phyloP scores from a whole-genome alignment of 1,139 yeast species.

The Kodamaea derodonti region DNA sequence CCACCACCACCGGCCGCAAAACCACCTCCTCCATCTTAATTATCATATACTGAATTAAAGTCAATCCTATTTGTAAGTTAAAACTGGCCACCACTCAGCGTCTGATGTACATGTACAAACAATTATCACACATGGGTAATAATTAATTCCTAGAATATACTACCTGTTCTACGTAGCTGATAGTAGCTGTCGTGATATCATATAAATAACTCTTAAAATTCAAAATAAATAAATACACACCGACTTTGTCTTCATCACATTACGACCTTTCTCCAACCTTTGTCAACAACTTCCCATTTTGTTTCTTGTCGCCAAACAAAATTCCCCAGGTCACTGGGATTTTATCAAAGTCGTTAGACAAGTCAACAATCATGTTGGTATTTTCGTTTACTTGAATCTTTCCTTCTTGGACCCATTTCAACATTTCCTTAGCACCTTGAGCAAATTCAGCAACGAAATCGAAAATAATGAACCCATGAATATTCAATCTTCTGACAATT shows the following conservation, averaged over 20 bases:
- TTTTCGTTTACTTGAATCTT: constrained; percentile 15
- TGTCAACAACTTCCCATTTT: constrained; percentile 29
- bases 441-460: constrained; percentile 14
- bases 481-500: constrained; percentile 19
- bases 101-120: too few species aligned
- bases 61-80: too few species aligned
- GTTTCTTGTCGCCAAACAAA: constrained; percentile 29
- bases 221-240: too few species aligned
- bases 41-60: too few species aligned
- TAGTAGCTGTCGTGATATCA: too few species aligned
- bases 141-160: too few species aligned
- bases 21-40: constrained; percentile 6
- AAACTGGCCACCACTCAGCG: too few species aligned
- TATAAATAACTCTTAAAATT: too few species aligned
- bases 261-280: constrained; percentile 11
- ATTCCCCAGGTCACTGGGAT: constrained; percentile 45
- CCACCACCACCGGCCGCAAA: constrained; percentile 5
- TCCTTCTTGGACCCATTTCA: constrained; percentile 19
- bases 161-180: too few species aligned
- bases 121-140: too few species aligned
- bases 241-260: too few species aligned
- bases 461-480: constrained; percentile 20
- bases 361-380: constrained; percentile 25
- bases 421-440: constrained; percentile 12
- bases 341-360: constrained; percentile 9